Evolutionary conservation across 2,329 filamentous ascomycete species (phyloP), one percentile per base, ranked within the genome.

Genomic region (Hypomyces perniciosus): DNA sequence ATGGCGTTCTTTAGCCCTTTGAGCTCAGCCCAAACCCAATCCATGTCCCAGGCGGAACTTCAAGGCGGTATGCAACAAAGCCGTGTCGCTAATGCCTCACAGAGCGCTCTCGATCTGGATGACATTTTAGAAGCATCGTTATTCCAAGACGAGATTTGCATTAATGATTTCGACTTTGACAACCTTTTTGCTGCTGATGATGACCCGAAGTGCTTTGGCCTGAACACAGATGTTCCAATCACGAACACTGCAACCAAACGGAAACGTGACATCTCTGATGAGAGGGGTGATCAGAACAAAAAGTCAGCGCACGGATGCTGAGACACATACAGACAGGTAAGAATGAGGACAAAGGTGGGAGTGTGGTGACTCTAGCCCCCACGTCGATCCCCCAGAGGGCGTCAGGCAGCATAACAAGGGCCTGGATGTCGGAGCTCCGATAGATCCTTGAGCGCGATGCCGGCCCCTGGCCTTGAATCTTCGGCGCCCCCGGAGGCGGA

Each of bases 401-500:
- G 20, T 20, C 20, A 20, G 20, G 20, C 20, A 20, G 20, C 20
- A 20, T 20, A 20, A 3, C 20, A 20, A 20, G 20, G 20, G 20
- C 20, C 20, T 20, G 20, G 20, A 20, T 20, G 20, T 20, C 3
- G 20, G 20, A 20, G 20, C 20, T 20, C 20, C 20, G 20, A 20
- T 20, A 20, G 20, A 3, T 20, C 20, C 3, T 20, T 20, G 20
- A 20, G 20, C 20, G 20, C 20, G 20, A 20, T 20, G 20, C 20
- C 20, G 20, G 20, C 20, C 20, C 20, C 20, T 20, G 20, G 20
- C 20, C 34, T n/a, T n/a, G 9, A 10, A 9, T 35, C 49, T 46
- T 51, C 49, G 49, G 49, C 49, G 47, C 49, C 47, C 49, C 49
- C 49, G 49, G 46, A 42, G 26, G 44, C 43, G 46, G 49, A 44